Evolutionary conservation across 1,284 basidiomycete genomes (phyloP).

Genomic region (Puccinia hordei): DNA sequence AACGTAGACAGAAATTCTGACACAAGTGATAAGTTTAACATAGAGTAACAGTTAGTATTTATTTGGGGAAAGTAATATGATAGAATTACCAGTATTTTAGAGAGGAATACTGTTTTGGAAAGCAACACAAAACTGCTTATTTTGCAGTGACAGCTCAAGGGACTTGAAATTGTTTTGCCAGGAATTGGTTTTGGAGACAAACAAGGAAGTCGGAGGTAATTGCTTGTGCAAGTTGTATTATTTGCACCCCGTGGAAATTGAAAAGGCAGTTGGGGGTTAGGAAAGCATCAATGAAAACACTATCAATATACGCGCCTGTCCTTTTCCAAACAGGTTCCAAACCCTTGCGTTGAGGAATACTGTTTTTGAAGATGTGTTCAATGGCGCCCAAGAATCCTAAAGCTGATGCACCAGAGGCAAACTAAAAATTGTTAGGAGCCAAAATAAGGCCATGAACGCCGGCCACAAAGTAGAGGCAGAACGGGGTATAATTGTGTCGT

Average conservation of each 20-base stretch:
- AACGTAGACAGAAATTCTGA: too few relatives aligned
- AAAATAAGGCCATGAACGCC: background rate
- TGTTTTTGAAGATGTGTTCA: background rate
- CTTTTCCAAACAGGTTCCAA: constrained; percentile 23
- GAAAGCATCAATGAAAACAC: constrained; percentile 18
- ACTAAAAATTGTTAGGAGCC: background rate
- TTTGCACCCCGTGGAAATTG: background rate
- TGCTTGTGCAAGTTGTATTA: background rate
- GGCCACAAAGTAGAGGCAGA: background rate
- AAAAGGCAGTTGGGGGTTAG: constrained; percentile 16
- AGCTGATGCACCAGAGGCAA: constrained; percentile 3
- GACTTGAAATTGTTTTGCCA: background rate
- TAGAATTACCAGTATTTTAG: background rate
- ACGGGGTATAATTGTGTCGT: constrained; percentile 4
- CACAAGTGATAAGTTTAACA: background rate
- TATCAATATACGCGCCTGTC: constrained; percentile 9
- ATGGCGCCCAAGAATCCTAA: background rate
- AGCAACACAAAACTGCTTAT: background rate
- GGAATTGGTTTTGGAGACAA: background rate
- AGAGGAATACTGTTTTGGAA: background rate
- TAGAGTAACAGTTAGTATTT: background rate
- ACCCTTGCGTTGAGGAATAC: background rate
- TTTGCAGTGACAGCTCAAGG: background rate
- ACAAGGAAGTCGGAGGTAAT: constrained; percentile 18
- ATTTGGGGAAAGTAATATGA: background rate